These are phyloP conservation scores for Lagenidium sp. DNA, from an alignment of 352 stramenopile species.

Conservation along the genomic window DNA sequence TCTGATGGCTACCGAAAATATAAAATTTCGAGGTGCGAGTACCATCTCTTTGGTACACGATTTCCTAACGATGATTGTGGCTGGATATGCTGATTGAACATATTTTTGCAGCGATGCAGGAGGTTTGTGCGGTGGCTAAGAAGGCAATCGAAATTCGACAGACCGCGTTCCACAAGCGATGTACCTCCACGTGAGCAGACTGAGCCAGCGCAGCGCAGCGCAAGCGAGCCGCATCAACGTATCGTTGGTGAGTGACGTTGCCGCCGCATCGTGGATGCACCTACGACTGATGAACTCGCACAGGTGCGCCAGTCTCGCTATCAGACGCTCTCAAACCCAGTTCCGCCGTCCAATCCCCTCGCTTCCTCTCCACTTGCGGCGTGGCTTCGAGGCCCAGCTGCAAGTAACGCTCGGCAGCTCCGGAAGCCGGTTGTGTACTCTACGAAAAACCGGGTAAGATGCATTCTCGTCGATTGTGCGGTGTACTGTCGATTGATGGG, in stretches of 20 bases:
- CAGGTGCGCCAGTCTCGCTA: slow-evolving; percentile 26
- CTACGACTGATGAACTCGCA: neutral
- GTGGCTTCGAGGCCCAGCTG: slow-evolving; percentile 25
- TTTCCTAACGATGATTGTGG: neutral
- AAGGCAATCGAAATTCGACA: no score
- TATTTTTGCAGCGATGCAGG: neutral
- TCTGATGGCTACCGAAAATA: neutral
- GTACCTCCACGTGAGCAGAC: neutral
- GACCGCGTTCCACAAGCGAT: neutral
- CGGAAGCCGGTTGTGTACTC: slow-evolving; percentile 49
- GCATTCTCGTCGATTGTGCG: neutral
- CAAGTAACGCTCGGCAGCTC: slow-evolving; percentile 13
- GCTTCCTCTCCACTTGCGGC: slow-evolving; percentile 10
- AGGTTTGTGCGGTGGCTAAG: slow-evolving; percentile 2
- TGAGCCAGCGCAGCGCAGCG: neutral
- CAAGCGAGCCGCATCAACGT: neutral
- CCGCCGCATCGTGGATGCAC: neutral
- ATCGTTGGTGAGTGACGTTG: neutral
- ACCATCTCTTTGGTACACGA: neutral
- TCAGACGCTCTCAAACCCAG: slow-evolving; percentile 50
- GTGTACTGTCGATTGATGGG: neutral
- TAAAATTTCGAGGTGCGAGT: no score
- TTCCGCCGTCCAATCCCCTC: slow-evolving; percentile 18
- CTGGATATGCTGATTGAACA: neutral
- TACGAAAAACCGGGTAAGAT: slow-evolving; percentile 59